These are phyloP conservation scores for Thuja plicata DNA, from an alignment of 83 land plant species.

Conservation along the genomic window DNA sequence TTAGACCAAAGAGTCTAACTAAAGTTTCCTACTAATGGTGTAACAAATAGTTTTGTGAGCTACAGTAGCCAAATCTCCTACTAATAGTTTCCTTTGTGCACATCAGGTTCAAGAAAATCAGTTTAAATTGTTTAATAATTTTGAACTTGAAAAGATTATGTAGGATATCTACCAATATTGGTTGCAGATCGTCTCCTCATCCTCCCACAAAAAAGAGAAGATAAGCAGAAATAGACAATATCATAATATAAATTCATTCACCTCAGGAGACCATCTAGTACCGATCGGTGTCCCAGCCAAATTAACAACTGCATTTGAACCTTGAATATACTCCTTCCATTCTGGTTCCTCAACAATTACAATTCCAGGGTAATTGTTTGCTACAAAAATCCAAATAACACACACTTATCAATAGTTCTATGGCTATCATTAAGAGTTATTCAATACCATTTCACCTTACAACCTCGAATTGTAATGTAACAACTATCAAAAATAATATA, in stretches of 20 bases:
- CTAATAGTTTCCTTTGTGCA: neutral
- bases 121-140: neutral
- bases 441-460: neutral
- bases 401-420: neutral
- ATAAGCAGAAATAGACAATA: neutral
- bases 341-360: constrained; percentile 74
- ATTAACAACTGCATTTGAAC: constrained; percentile 95
- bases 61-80: neutral
- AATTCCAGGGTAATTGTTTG: constrained; percentile 58
- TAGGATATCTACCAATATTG: neutral
- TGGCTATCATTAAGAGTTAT: neutral
- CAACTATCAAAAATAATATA: neutral
- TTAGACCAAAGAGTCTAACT: neutral
- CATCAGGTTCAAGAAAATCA: neutral
- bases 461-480: neutral
- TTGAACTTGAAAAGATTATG: neutral
- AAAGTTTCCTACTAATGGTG: too few species aligned
- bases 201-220: constrained; percentile 2
- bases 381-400: constrained; percentile 33
- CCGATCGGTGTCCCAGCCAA: constrained; percentile 96
- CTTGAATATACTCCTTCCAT: constrained; percentile 74
- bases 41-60: too few species aligned
- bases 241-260: constrained; percentile 21
- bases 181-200: neutral
- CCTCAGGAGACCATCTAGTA: constrained; percentile 96